Conservation (phyloP, 129 eudicot genomes). For the Escallonia herrerae region DNA sequence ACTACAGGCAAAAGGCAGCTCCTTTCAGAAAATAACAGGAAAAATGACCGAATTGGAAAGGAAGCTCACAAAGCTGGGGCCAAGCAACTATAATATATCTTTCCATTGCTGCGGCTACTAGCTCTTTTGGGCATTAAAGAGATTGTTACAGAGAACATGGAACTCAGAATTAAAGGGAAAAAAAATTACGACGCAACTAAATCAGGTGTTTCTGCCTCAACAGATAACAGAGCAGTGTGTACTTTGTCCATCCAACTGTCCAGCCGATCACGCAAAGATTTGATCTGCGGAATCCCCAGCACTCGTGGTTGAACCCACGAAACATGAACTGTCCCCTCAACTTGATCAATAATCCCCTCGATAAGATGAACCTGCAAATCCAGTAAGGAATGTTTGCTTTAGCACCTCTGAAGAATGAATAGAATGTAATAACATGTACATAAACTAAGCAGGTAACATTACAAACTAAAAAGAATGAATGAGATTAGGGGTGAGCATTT, state of each 20-base stretch:
- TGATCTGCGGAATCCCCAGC: slow-evolving; percentile 76
- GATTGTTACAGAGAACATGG: slow-evolving; percentile 26
- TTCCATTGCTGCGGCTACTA: slow-evolving; percentile 1
- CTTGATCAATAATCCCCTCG: slow-evolving; percentile 93
- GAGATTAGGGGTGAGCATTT: neutral
- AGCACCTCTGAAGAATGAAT: no score
- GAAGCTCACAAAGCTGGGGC: neutral
- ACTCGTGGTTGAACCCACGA: slow-evolving; percentile 99
- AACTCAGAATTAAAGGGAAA: slow-evolving; percentile 2
- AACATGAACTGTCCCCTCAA: slow-evolving; percentile 80
- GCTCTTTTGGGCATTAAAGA: slow-evolving; percentile 17
- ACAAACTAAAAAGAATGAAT: neutral
- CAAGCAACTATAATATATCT: neutral
- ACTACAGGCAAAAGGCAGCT: neutral
- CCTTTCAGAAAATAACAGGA: slow-evolving; percentile 2
- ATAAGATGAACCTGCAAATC: slow-evolving; percentile 76
- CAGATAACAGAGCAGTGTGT: slow-evolving; percentile 83
- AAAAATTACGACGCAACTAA: slow-evolving; percentile 57
- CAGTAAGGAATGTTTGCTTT: no score
- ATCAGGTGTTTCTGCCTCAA: slow-evolving; percentile 96
- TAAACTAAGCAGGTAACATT: neutral
- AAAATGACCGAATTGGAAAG: neutral
- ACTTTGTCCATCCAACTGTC: slow-evolving; percentile 90
- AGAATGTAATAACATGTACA: no score
- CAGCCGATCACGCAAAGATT: slow-evolving; percentile 75